Base-by-base conservation (phyloP, 2,329 filamentous ascomycete genomes). In the Colletotrichum camelliae region DNA sequence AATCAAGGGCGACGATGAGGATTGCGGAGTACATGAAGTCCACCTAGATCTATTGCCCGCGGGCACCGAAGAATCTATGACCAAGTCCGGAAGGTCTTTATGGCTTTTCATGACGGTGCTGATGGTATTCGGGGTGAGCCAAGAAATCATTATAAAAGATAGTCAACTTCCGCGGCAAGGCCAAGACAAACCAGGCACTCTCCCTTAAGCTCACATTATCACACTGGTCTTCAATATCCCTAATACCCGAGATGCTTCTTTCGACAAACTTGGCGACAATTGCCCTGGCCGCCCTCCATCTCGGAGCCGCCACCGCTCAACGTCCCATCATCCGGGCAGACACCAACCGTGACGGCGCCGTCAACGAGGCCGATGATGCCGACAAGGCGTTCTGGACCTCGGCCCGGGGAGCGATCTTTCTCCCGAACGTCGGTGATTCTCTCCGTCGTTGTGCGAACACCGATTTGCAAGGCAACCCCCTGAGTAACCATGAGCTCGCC, bases 361-460 rank as follows among this genome's bases (percentile, higher is more conserved):
- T 85, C 37, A 82, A 85, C 74, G 64, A 78, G 24, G 71, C 76
- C 1, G 82, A 85, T 48, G 21, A 77, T 0, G 13, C n/a, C 0
- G 76, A 73, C 4, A 85, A 84, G 74, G 39, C 70, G 0, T 48
- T 39, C 0, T 83, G 81, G 82, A 80, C 80, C 0, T 7, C 70
- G 1, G 29, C 62, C 0, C 72, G 68, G 2, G 83, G 83, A 8
- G 83, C 84, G n/a, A 79, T 85, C 29, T 83, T 86, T 66, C 79
- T 86, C 2, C 79, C 84, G n/a, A 84, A 84, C 70, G 83, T 85
- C 21, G 83, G 80, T 12, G 84, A 86, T 71, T 81, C 80, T 4
- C 61, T 79, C 62, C 57, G 73, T 7, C 82, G 83, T 7, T 85
- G 84, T 76, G 80, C 81, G 1, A 73, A 70, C 9, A 35, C 39